Evolutionary conservation across 805 yeast genomes (phyloP), one percentile per base, ranked within the genome.

Genomic region (Cyberlindnera xishuangbannaensis): DNA sequence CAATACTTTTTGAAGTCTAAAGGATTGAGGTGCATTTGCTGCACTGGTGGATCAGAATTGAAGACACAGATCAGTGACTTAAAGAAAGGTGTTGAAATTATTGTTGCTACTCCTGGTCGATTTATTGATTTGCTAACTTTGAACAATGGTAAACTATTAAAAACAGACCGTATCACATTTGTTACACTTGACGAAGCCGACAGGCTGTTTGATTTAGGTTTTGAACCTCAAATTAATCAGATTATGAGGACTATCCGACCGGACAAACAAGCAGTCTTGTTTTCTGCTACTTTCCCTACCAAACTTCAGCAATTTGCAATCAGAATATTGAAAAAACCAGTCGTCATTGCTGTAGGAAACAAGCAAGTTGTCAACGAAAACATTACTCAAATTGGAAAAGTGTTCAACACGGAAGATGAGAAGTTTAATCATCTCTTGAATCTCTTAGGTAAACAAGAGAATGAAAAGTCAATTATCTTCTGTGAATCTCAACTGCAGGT

Each of bases 111-210:
- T 0, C 98, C 98, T 0, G 98, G 98, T 1, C 65, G 98, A 39
- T 71, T 92, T 44, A 90, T 92, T 34, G 98, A 92, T 58, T 61
- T 92, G 26, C 59, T 92, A 19, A 76, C 95, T 2, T 80, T 94
- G 4, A 90, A 90, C 53, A 61, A 73, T 24, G 97, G 97, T 0
- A 67, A 85, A 31, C 73, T 87, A 1, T 22, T 67, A 15, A 78
- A 76, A 40, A 63, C 92, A 6, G 61, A 65, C 18, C 62, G 88
- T 27, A 76, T 83, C 6, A 78, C 95, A 0, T 86, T 79, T 55
- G 67, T 86, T n/a, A 94, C 88, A 0, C 62, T 92, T 39, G 98
- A 92, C 55, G 98, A 92, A 53, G 97, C 97, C 1, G 98, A 92
- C 58, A 62, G 98, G 43, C 78, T 92, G 83, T 90, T 90, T 61